Conservation (phyloP, 225 moss, liverwort and hornwort species). For the Antitrichia curtipendula region DNA sequence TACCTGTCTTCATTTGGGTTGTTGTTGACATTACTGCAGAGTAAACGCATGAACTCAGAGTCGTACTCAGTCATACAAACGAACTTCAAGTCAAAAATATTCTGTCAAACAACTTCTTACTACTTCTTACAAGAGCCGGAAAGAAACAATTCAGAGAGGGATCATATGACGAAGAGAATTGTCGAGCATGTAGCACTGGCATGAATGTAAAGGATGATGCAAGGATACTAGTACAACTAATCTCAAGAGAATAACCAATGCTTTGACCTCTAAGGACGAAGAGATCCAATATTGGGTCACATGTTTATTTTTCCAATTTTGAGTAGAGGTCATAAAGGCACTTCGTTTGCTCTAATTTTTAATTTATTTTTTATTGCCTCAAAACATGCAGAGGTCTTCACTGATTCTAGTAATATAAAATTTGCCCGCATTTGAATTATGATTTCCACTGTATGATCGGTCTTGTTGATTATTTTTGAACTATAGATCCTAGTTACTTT, state of each 20-base stretch:
- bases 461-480: neutral
- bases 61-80: neutral
- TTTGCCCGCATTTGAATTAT: neutral
- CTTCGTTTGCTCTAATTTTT: neutral
- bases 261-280: neutral
- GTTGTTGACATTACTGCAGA: slow-evolving; percentile 28
- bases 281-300: neutral
- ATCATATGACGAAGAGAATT: neutral
- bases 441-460: neutral
- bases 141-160: neutral
- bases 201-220: neutral
- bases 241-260: neutral
- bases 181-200: neutral
- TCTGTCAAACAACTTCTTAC: neutral
- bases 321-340: neutral
- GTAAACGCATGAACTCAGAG: neutral
- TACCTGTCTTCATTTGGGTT: slow-evolving; percentile 35
- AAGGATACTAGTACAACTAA: neutral
- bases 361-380: too few species aligned
- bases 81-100: neutral
- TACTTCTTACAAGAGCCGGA: neutral
- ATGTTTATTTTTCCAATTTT: neutral
- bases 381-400: neutral
- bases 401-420: neutral
- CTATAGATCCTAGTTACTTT: neutral